Percentiles rank a stretch among this genome's conserved stretches.
Conservation (phyloP, 2,329 filamentous ascomycete species). For the Paracamarosporium sp. region DNA sequence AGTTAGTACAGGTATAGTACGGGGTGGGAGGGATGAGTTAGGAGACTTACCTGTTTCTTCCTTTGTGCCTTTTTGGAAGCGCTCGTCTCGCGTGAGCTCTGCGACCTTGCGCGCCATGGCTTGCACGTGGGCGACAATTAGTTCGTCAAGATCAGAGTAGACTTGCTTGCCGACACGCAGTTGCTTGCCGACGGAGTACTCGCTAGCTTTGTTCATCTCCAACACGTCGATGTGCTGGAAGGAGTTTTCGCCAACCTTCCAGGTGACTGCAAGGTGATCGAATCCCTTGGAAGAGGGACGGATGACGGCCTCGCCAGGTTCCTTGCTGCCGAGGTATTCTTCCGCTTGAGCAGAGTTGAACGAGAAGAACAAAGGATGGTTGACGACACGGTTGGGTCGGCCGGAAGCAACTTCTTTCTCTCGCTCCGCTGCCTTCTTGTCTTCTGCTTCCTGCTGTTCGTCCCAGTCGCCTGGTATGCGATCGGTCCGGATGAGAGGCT, state of each 20-base stretch:
- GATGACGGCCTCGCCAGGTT: constrained; percentile 89
- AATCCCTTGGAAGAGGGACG: constrained; percentile 93
- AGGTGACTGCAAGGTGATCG: constrained; percentile 94
- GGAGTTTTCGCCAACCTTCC: constrained; percentile 96
- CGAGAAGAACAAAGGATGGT: constrained; percentile 92
- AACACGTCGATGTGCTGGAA: constrained; percentile 98
- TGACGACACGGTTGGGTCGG: constrained; percentile 92
- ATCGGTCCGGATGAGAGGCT: constrained; percentile 65
- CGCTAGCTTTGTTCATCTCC: constrained; percentile 95
- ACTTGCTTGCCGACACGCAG: constrained; percentile 89
- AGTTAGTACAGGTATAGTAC: constrained; percentile 18
- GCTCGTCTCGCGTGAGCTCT: constrained; percentile 93
- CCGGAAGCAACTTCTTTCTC: constrained; percentile 87
- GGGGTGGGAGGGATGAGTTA: not conserved
- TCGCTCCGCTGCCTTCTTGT: constrained; percentile 77
- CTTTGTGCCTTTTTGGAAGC: constrained; percentile 83
- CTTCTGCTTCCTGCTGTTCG: constrained; percentile 76
- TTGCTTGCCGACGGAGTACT: constrained; percentile 88
- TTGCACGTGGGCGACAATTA: constrained; percentile 94
- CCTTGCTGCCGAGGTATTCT: constrained; percentile 87
- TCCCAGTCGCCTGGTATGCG: constrained; percentile 87
- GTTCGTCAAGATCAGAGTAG: constrained; percentile 94
- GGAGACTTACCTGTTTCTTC: constrained; percentile 77
- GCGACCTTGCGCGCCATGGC: constrained; percentile 98
- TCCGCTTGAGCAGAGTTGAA: constrained; percentile 94